Evolutionary conservation across 345 rosid genomes (phyloP).

Genomic region (Brassica nigra): DNA sequence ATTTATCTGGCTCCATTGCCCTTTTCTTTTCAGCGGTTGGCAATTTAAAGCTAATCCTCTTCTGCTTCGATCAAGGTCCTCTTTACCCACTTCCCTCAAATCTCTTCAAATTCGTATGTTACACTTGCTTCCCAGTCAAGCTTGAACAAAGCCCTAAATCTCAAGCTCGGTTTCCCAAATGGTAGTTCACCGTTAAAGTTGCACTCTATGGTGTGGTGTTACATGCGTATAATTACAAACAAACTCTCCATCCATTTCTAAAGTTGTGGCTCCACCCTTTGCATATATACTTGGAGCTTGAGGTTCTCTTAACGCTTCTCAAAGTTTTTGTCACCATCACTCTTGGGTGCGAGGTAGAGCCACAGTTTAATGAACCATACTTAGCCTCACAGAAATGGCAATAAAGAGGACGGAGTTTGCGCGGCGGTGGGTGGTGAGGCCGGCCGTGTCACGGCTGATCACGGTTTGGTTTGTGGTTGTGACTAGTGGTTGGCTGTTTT

Average conservation of each 20-base stretch:
- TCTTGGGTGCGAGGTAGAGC: conserved; percentile 35
- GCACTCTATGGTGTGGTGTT: conserved; percentile 18
- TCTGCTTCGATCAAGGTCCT: conserved; percentile 43
- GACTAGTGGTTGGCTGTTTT: conserved; percentile 42
- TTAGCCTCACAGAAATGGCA: conserved; percentile 35
- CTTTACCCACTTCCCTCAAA: conserved; percentile 24
- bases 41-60: conserved; percentile 50
- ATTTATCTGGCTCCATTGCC: conserved; percentile 35
- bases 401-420: conserved; percentile 23
- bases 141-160: conserved; percentile 38
- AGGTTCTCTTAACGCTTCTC: conserved; percentile 28
- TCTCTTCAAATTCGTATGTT: conserved; percentile 29
- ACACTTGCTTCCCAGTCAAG: conserved; percentile 44
- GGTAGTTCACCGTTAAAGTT: conserved; percentile 34
- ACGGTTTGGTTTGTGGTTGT: conserved; percentile 37
- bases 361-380: conserved; percentile 49
- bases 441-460: conserved; percentile 17
- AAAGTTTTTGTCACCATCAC: conserved; percentile 2
- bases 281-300: conserved; percentile 29
- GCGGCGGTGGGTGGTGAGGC: background rate
- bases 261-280: conserved; percentile 14
- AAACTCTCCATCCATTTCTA: background rate
- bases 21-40: conserved; percentile 47
- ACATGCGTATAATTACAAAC: background rate
- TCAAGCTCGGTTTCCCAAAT: conserved; percentile 3